phyloP scores from a whole-genome alignment of 495 filamentous ascomycete species.

The Podospora sp. region DNA sequence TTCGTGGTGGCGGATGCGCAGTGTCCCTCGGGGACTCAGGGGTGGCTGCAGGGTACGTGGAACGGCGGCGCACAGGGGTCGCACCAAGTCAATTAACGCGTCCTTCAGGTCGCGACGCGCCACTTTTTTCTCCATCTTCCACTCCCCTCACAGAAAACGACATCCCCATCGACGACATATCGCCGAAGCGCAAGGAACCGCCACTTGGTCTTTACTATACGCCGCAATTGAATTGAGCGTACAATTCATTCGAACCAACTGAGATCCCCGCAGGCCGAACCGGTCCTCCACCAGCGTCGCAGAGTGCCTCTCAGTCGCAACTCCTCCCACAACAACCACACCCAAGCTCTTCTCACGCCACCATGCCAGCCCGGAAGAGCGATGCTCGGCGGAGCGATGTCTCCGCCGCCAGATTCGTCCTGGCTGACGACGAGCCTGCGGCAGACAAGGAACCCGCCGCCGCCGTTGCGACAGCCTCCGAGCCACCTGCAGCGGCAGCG shows the following conservation, averaged over 20 bases:
- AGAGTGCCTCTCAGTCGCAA: neutral
- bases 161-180: conserved; percentile 12
- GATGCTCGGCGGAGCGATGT: conserved; percentile 45
- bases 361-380: conserved; percentile 45
- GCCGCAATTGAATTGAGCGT: neutral
- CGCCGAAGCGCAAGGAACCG: conserved; percentile 4
- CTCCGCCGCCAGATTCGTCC: conserved; percentile 46
- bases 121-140: conserved; percentile 25
- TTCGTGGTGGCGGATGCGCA: no score
- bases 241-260: neutral
- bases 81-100: conserved; percentile 30
- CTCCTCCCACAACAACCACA: conserved; percentile 12
- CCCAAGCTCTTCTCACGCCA: conserved; percentile 2
- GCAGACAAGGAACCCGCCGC: conserved; percentile 22
- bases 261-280: neutral
- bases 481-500: conserved; percentile 13
- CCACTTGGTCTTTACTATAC: neutral
- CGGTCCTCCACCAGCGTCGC: neutral
- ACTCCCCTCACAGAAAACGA: neutral
- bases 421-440: conserved; percentile 40
- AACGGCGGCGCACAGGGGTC: neutral
- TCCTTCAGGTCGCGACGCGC: conserved; percentile 28
- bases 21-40: neutral
- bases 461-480: conserved; percentile 19
- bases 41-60: neutral